These are phyloP conservation scores for Rhodocollybia butyracea DNA, from an alignment of 768 basidiomycete genomes.

Conservation along the genomic window DNA sequence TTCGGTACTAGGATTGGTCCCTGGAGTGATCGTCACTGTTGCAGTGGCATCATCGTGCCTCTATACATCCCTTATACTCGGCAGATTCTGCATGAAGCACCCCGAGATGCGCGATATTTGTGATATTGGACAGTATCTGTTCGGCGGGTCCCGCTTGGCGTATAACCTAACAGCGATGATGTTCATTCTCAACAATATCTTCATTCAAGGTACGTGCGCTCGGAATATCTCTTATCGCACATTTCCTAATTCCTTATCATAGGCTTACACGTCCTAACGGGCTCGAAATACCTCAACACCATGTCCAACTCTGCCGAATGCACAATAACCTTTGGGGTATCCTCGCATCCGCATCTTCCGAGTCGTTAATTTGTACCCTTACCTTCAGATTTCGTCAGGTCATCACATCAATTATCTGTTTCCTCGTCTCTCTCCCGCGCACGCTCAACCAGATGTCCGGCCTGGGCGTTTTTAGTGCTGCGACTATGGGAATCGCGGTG, in stretches of 20 bases:
- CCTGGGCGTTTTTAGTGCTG: conserved; percentile 36
- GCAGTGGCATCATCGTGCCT: conserved; percentile 34
- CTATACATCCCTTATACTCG: conserved; percentile 46
- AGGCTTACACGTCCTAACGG: conserved; percentile 45
- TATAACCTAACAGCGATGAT: conserved; percentile 50
- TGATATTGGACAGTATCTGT: conserved; percentile 46
- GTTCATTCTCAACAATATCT: conserved; percentile 54
- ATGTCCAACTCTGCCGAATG: conserved; percentile 37
- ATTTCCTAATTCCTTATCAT: not conserved
- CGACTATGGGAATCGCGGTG: conserved; percentile 46
- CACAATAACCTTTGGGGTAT: conserved; percentile 34
- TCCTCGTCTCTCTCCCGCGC: conserved; percentile 40
- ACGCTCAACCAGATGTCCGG: conserved; percentile 38
- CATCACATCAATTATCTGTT: conserved; percentile 34
- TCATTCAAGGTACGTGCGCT: conserved; percentile 40
- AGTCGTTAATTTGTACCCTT: not conserved
- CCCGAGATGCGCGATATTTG: conserved; percentile 49
- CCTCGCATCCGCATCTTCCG: not conserved
- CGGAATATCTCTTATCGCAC: not conserved
- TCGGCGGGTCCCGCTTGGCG: conserved; percentile 42
- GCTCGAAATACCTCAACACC: conserved; percentile 43
- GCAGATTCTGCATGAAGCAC: conserved; percentile 46
- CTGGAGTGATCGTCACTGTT: conserved; percentile 38
- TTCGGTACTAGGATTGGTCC: conserved; percentile 42
- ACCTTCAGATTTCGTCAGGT: conserved; percentile 14